Conservation (phyloP, 1,284 basidiomycete genomes). For the Leccinum pseudoinsigne region DNA sequence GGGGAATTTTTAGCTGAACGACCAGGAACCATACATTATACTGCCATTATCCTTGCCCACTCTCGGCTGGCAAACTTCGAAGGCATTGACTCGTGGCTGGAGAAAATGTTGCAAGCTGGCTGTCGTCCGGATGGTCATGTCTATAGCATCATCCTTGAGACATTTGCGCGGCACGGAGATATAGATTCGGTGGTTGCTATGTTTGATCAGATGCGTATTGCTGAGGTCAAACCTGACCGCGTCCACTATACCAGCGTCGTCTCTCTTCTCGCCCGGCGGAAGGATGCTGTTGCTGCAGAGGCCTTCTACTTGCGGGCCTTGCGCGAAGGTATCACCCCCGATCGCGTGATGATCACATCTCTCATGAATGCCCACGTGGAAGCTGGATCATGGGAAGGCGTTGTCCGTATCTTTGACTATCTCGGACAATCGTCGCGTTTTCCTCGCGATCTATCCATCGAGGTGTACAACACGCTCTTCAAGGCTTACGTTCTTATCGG, state of each 20-base stretch:
- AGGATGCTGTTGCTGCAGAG: conserved; percentile 71
- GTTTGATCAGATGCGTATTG: conserved; percentile 63
- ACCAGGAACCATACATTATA: conserved; percentile 54
- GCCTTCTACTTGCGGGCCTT: conserved; percentile 66
- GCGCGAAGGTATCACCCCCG: conserved; percentile 60
- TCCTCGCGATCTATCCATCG: conserved; percentile 47
- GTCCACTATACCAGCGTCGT: conserved; percentile 74
- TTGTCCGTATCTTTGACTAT: conserved; percentile 73
- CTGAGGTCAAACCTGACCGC: conserved; percentile 48
- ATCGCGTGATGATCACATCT: conserved; percentile 63
- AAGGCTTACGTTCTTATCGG: conserved; percentile 86
- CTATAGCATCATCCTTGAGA: conserved; percentile 63
- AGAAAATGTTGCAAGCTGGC: conserved; percentile 49
- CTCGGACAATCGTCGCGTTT: conserved; percentile 44
- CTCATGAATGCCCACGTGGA: conserved; percentile 87
- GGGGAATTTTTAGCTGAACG: conserved; percentile 31
- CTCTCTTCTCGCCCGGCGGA: conserved; percentile 61
- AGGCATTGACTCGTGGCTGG: conserved; percentile 58
- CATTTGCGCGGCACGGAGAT: conserved; percentile 60
- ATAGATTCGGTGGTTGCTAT: conserved; percentile 54
- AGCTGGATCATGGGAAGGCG: conserved; percentile 77
- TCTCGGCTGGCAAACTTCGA: conserved; percentile 50
- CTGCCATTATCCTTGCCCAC: conserved; percentile 57
- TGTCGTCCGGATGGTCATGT: conserved; percentile 53
- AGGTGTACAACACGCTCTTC: conserved; percentile 77